Conservation (phyloP, 345 rosid species). For the Salix purpurea region DNA sequence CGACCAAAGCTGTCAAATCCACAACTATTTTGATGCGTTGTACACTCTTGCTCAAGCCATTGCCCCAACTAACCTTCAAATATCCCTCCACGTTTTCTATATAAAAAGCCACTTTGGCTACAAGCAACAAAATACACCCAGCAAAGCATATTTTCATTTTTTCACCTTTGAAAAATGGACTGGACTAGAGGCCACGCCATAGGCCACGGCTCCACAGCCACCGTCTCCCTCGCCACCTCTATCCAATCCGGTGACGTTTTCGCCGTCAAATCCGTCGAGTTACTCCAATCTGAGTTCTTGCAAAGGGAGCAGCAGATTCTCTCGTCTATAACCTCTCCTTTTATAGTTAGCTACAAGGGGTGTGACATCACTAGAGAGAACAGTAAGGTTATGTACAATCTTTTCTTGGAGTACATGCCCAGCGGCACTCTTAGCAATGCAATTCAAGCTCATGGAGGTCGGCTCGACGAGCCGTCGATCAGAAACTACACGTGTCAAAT, state of each 20-base stretch:
- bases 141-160: not conserved
- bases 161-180: constrained; percentile 29
- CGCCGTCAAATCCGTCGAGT: constrained; percentile 64
- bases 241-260: constrained; percentile 32
- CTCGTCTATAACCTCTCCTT: constrained; percentile 46
- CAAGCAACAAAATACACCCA: not conserved
- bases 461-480: constrained; percentile 36
- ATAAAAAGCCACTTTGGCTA: not conserved
- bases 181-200: constrained; percentile 67
- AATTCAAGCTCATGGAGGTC: constrained; percentile 35
- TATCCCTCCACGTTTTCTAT: not conserved
- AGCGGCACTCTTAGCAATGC: constrained; percentile 46
- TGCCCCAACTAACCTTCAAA: constrained; percentile 21
- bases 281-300: constrained; percentile 40
- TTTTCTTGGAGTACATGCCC: constrained; percentile 62
- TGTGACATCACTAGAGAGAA: constrained; percentile 37
- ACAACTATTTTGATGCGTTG: constrained; percentile 24
- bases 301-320: constrained; percentile 54
- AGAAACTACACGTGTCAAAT: constrained; percentile 48
- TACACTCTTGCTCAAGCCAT: constrained; percentile 20
- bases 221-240: constrained; percentile 53
- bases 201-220: constrained; percentile 75
- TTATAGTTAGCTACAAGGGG: constrained; percentile 57
- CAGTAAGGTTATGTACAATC: constrained; percentile 41
- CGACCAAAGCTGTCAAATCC: constrained; percentile 7